Evolutionary conservation across 345 rosid species (phyloP).

Genomic region (Populus nigra): DNA sequence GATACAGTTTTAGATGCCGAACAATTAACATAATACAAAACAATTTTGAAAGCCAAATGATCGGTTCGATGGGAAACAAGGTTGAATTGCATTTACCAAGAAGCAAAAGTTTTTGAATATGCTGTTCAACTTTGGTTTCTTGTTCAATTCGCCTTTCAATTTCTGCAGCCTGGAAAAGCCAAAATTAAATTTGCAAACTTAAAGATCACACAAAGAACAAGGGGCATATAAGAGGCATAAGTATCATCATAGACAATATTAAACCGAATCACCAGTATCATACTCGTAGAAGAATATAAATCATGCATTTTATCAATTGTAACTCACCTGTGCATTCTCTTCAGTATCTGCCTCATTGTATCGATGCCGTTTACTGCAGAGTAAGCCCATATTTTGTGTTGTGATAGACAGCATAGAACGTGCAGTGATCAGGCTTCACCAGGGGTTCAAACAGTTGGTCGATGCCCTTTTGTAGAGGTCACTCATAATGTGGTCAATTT

Average conservation of each 20-base stretch:
- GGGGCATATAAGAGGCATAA: conserved; percentile 1
- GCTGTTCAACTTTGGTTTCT: conserved; percentile 93
- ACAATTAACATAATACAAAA: background rate
- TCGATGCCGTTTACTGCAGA: conserved; percentile 72
- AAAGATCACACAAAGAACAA: background rate
- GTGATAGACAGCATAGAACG: conserved; percentile 49
- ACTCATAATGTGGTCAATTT: conserved; percentile 21
- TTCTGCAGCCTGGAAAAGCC: conserved; percentile 63
- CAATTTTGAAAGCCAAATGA: background rate
- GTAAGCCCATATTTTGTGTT: conserved; percentile 62
- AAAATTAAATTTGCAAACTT: conserved; percentile 7
- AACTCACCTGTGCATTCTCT: conserved; percentile 76
- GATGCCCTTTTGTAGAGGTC: conserved; percentile 18
- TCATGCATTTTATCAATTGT: background rate
- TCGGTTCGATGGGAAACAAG: conserved; percentile 1
- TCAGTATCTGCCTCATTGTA: conserved; percentile 65
- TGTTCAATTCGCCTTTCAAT: conserved; percentile 94
- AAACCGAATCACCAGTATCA: background rate
- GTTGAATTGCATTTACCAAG: conserved; percentile 53
- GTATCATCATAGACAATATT: background rate
- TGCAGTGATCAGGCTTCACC: conserved; percentile 29
- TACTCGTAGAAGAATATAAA: conserved; percentile 2
- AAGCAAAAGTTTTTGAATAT: conserved; percentile 83
- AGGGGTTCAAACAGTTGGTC: conserved; percentile 17
- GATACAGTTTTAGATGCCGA: background rate